Base-by-base conservation (phyloP, 768 basidiomycete species). In the Fomitopsis pulvina region DNA sequence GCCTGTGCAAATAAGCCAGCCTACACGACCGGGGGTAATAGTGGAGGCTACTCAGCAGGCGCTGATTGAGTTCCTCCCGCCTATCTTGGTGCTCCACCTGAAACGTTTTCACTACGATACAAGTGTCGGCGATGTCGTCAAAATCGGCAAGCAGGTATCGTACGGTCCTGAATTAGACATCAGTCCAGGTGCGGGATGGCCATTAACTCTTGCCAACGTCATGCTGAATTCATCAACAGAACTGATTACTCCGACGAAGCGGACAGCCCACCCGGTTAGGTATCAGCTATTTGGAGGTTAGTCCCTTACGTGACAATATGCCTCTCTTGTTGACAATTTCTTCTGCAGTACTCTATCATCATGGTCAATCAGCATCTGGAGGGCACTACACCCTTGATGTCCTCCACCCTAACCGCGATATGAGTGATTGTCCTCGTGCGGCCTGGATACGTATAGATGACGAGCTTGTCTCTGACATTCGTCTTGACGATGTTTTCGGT, bases 371-470 rank as follows among this genome's bases (percentile, higher is more conserved):
- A 6, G 92, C 95, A 0, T 84, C 85, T 1, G 92, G 93, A 2
- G 95, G 95, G 1, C 95, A 97, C 66, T 98, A 97, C 69, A 98
- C 94, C 2, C 79, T 95, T 41, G 87, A 92, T 59, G 87, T 94
- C 9, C 71, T 94, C 2, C 85, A 90, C 57, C 87, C 85, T 2
- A 78, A 78, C 55, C 74, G 83, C 29, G 79, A 76, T 63, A 68
- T 75, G 9, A 60, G 54, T 48, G 59, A 61, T 24, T 63, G 67
- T 30, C 69, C 73, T 1, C 72, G 75, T 4, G 82, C 87, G 50
- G 84, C 80, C 9, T 97, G 95, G 95, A 74, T 96, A 52, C 83
- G 94, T 44, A 87, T 97, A 47, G 94, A 98, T 65, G 95, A 97
- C 61, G 94, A 96, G 65, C 70, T 84, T 9, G 85, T 94, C 22